Evolutionary conservation across 306 rosid species (phyloP), one percentile per base, ranked within the genome.

Genomic region (Aeschynomene evenia): DNA sequence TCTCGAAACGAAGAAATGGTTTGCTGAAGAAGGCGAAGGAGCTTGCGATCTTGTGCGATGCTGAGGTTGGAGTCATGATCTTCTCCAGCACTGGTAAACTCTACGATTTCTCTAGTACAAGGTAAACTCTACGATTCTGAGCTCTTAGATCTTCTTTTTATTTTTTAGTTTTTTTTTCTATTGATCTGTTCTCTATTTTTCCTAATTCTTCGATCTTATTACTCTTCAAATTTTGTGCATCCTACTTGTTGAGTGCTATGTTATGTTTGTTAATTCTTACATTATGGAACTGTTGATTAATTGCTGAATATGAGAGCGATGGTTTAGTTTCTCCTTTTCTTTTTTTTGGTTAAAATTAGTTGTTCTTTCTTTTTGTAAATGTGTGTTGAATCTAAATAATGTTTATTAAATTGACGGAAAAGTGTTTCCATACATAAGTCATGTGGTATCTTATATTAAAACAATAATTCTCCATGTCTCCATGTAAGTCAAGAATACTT

Each of bases 81-180:
- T 92, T 89, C 88, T 92, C 98, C 74, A 89, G 96, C 86, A 92
- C 96, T 6, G 80, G 86, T 51, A 92, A 83, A 84, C 98, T 92
- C 75, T 83, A 92, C n/a, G 98, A 92, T 59, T 92, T 78, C 66
- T 63, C 96, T 15, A 92, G 85, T 76, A 64, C 91, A 83, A 89
- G 98, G 96, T 90, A n/a, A n/a, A 26, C 70, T 49, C 18, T n/a
- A 1, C 51, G 9, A n/a, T n/a, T n/a, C 20, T 37, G 11, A 51
- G 2, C n/a, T 63, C 54, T 46, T 19, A 55, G 81, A 80, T 75
- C 77, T 76, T 59, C 13, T 34, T 15, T 42, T 42, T n/a, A 12
- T 42, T 42, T 45, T 2, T 15, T 2, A 1, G 3, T 37, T 37
- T 9, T 9, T 6, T 65, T 29, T 9, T 10, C 23, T 3, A n/a